Evolutionary conservation across 1,139 yeast genomes (phyloP).

Genomic region (Hansenula sp.): DNA sequence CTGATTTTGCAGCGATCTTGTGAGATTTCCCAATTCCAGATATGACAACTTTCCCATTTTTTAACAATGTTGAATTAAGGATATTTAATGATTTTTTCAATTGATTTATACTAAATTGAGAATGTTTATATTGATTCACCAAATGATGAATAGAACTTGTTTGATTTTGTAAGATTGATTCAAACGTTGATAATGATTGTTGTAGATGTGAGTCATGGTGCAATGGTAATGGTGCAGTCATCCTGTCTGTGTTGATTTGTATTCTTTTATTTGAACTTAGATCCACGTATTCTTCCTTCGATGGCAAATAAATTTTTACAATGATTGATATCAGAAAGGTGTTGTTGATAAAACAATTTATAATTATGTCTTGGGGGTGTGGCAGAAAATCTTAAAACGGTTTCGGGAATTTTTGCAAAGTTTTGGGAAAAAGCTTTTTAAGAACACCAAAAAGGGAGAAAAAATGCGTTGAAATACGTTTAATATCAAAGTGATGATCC

Average conservation of each 20-base stretch:
- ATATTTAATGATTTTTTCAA: constrained; percentile 46
- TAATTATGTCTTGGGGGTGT: no score
- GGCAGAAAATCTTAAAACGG: no score
- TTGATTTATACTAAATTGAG: constrained; percentile 45
- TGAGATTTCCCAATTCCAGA: constrained; percentile 84
- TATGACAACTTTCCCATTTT: constrained; percentile 65
- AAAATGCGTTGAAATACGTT: no score
- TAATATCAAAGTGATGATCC: no score
- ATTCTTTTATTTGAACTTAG: no score
- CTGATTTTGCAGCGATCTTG: constrained; percentile 74
- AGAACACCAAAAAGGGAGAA: no score
- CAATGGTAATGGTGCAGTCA: neutral
- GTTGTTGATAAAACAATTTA: no score
- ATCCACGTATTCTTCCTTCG: no score
- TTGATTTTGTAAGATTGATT: constrained; percentile 40
- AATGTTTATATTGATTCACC: constrained; percentile 35
- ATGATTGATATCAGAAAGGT: no score
- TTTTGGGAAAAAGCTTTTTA: no score
- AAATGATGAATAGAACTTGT: constrained; percentile 41
- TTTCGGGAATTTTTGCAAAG: no score
- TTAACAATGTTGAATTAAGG: constrained; percentile 44
- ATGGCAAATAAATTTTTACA: no score
- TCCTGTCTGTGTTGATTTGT: neutral
- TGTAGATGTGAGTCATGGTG: constrained; percentile 17
- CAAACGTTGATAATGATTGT: constrained; percentile 15